These are phyloP conservation scores for Mucor circinelloides DNA, from an alignment of 371 early-diverging fungal genomes.

Conservation along the genomic window DNA sequence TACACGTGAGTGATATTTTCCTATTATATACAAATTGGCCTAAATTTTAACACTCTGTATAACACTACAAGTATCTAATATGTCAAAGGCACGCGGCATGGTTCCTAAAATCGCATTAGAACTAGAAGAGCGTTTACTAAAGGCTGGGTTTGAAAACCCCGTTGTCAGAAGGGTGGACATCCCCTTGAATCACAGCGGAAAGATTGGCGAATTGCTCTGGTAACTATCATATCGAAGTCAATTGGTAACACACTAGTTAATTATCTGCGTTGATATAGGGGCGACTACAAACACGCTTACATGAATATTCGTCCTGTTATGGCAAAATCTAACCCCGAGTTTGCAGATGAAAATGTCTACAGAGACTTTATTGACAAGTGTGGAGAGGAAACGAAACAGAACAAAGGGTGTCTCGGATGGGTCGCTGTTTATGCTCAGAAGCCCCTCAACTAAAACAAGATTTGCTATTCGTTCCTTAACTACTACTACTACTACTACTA, in stretches of 20 bases:
- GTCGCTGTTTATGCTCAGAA: slow-evolving; percentile 18
- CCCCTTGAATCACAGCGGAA: slow-evolving; percentile 28
- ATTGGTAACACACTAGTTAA: neutral
- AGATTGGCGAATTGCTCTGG: slow-evolving; percentile 25
- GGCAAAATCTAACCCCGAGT: slow-evolving; percentile 10
- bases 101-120: slow-evolving; percentile 1
- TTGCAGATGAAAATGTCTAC: slow-evolving; percentile 12
- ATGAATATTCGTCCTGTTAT: slow-evolving; percentile 19
- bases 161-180: neutral
- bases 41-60: neutral
- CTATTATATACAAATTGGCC: neutral
- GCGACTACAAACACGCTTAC: slow-evolving; percentile 26
- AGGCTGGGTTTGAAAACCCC: slow-evolving; percentile 16
- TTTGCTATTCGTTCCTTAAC: neutral
- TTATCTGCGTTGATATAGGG: slow-evolving; percentile 11
- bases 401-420: slow-evolving; percentile 5
- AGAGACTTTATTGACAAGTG: slow-evolving; percentile 3
- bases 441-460: slow-evolving; percentile 1
- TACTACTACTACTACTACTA: neutral
- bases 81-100: slow-evolving; percentile 6
- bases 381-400: slow-evolving; percentile 6
- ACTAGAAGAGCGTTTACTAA: slow-evolving; percentile 11
- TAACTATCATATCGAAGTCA: neutral
- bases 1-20: neutral
- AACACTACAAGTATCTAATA: slow-evolving; percentile 2